Evolutionary conservation across 2,329 filamentous ascomycete species (phyloP).

Genomic region (Geoglossum cookeanum): DNA sequence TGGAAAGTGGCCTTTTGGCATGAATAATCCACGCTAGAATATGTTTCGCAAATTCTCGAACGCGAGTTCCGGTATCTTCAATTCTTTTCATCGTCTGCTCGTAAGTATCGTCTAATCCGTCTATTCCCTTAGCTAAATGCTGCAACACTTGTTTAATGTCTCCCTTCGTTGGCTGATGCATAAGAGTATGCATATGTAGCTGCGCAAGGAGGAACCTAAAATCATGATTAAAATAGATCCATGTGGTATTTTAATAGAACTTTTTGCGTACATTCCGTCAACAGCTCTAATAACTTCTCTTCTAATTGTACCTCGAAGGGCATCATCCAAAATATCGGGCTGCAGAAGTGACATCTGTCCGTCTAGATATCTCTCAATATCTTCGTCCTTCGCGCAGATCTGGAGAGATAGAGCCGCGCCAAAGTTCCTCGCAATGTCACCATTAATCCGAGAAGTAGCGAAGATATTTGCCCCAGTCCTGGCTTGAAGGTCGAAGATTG

Average conservation of each 20-base stretch:
- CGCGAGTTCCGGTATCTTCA: slow-evolving; percentile 11
- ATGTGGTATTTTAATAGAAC: neutral
- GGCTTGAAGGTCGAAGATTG: neutral
- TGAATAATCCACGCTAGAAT: slow-evolving; percentile 11
- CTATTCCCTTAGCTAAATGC: slow-evolving; percentile 8
- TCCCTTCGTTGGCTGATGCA: slow-evolving; percentile 2
- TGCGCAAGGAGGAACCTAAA: slow-evolving; percentile 13
- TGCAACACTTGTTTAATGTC: slow-evolving; percentile 4
- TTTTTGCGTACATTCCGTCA: neutral
- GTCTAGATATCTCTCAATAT: slow-evolving; percentile 17
- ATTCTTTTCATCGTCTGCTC: slow-evolving; percentile 13
- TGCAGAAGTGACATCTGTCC: neutral
- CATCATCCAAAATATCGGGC: neutral
- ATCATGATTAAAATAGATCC: neutral
- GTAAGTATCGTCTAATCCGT: slow-evolving; percentile 12
- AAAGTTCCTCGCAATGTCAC: neutral
- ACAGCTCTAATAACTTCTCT: slow-evolving; percentile 7
- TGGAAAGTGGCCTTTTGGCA: slow-evolving; percentile 3
- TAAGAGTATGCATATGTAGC: slow-evolving; percentile 12
- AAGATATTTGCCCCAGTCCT: neutral
- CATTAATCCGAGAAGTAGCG: neutral
- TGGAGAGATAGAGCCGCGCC: slow-evolving; percentile 8
- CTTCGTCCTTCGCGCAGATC: slow-evolving; percentile 17
- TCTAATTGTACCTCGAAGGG: neutral
- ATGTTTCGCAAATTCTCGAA: slow-evolving; percentile 6